Evolutionary conservation across 305 asterid genomes (phyloP).

Genomic region (Fraxinus latifolia): DNA sequence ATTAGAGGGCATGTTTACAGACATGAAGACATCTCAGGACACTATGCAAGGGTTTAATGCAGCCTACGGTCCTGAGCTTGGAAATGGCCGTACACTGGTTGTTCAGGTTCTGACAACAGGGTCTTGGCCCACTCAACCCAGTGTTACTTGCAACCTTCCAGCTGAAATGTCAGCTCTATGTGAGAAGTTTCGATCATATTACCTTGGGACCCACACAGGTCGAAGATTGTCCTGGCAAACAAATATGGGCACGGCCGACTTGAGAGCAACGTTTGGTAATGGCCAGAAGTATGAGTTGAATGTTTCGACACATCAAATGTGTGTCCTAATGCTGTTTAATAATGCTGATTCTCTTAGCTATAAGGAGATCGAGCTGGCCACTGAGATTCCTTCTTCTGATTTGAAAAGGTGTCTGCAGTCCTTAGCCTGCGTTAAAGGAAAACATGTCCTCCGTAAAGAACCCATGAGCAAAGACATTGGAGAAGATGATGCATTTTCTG

Average conservation of each 20-base stretch:
- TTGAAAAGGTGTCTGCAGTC: conserved; percentile 75
- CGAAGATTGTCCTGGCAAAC: conserved; percentile 84
- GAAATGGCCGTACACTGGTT: conserved; percentile 49
- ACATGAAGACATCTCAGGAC: conserved; percentile 84
- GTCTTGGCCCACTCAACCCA: conserved; percentile 77
- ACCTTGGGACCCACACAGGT: conserved; percentile 79
- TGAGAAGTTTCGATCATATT: conserved; percentile 69
- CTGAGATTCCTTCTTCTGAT: conserved; percentile 67
- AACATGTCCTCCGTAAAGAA: conserved; percentile 63
- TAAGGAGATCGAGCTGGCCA: conserved; percentile 73
- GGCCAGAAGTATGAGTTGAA: conserved; percentile 78
- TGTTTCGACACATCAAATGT: conserved; percentile 81
- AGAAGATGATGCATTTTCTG: conserved; percentile 59
- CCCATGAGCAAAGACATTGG: conserved; percentile 83
- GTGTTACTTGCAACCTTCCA: conserved; percentile 66
- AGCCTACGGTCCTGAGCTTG: conserved; percentile 50
- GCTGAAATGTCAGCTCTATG: conserved; percentile 61
- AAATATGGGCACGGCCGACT: conserved; percentile 82
- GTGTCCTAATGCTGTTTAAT: conserved; percentile 74
- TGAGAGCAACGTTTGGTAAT: conserved; percentile 65
- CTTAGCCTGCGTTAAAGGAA: conserved; percentile 74
- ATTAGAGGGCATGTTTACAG: conserved; percentile 81
- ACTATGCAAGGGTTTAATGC: conserved; percentile 72
- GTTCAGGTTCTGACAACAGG: conserved; percentile 73
- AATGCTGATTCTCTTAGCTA: conserved; percentile 55